Percentiles rank a stretch among this genome's conserved stretches.
Evolutionary conservation across 257 asterid genomes (phyloP).

Genomic region (Nicotiana tomentosiformis): DNA sequence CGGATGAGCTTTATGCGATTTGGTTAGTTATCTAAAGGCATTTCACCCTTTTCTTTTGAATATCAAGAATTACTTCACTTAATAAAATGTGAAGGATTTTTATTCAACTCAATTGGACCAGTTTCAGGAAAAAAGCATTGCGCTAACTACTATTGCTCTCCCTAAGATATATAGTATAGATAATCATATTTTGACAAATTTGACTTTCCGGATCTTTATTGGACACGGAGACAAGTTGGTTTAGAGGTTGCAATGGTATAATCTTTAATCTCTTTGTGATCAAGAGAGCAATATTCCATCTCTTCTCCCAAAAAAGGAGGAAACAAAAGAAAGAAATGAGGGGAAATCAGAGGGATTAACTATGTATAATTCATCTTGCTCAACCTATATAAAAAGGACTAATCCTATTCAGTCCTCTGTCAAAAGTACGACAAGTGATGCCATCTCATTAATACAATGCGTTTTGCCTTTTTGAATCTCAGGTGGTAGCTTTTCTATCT

Average conservation of each 20-base stretch:
- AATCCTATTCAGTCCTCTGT: neutral
- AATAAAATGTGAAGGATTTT: neutral
- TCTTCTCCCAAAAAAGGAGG: neutral
- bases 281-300: neutral
- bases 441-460: neutral
- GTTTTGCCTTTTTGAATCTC: neutral
- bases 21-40: neutral
- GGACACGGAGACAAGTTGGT: neutral
- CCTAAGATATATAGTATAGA: neutral
- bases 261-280: neutral
- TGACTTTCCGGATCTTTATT: neutral
- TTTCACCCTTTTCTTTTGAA: neutral
- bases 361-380: neutral
- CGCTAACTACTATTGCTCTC: neutral
- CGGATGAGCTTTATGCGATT: neutral
- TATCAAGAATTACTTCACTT: neutral
- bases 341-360: neutral
- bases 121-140: neutral
- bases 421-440: neutral
- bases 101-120: neutral
- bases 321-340: neutral
- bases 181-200: neutral
- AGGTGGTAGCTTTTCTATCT: neutral
- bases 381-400: neutral
- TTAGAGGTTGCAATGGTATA: neutral